Base-by-base conservation (phyloP, 148 eudicot species). In the Rhododendron kiyosumense region DNA sequence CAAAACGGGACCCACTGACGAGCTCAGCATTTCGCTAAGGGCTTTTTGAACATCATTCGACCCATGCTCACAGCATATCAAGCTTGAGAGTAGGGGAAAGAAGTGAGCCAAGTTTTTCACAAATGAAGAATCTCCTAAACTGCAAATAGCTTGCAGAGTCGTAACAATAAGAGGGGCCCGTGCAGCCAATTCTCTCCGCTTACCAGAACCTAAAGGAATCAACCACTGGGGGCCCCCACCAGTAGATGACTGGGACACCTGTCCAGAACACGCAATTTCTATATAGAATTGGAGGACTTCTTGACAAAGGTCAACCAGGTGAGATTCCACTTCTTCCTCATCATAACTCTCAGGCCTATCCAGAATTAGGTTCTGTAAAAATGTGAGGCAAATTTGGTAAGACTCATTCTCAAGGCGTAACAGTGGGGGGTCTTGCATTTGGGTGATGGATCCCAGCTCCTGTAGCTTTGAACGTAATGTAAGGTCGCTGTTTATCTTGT, bases 401-500 rank as follows among this genome's bases (percentile, higher is more conserved):
- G 99, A 93, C 88, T 97, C 98, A 2, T 93, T 97, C 88, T 97
- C 99, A 9, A 97, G 96, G 87, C 99, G 98, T 46, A 97, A 87
- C 49, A 97, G 91, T 77, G 99, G 99, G 63, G 99, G 99, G 84
- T 95, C 98, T 89, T 97, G 99, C 98, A 97, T 97, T 90, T 97
- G 98, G 61, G 94, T 94, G 18, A 95, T 73, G 32, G 98, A 86
- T 18, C 91, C 93, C 81, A 95, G 86, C 83, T 95, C 98, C 81
- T 90, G 98, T 24, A 97, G 93, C 90, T 93, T 93, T 59, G 92
- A 88, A 76, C 98, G 94, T 18, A 97, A 91, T 65, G 87, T 76
- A 30, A 89, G 28, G 84, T 95, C 93, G 22, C 91, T 88, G 87
- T 97, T 97, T 80, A 94, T 93, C 93, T 92, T 89, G 90, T 95